phyloP scores from a whole-genome alignment of 331 rosid species.

The Rhamnella rubrinervis region DNA sequence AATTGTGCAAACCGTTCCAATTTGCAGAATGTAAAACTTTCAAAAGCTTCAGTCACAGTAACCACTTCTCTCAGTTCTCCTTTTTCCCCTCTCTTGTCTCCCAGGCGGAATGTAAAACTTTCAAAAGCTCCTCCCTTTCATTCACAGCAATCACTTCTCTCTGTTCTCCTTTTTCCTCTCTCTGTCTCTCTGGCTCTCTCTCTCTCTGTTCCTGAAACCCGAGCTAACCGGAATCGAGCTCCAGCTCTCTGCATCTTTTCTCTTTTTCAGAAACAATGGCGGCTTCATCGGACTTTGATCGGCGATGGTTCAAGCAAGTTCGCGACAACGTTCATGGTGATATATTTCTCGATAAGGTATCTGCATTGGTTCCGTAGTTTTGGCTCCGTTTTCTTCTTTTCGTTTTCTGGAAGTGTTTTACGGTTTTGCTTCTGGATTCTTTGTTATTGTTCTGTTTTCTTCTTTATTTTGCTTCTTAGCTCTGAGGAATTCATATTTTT shows the following conservation, averaged over 20 bases:
- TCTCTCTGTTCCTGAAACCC: no score
- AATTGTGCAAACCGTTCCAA: slow-evolving; percentile 1
- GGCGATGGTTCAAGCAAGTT: slow-evolving; percentile 50
- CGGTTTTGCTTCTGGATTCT: slow-evolving; percentile 14
- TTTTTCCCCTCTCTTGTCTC: slow-evolving; percentile 7
- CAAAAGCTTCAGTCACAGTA: neutral
- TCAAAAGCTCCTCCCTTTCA: neutral
- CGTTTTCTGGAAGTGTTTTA: neutral
- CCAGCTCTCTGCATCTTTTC: neutral
- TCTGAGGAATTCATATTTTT: neutral
- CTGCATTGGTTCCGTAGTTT: neutral
- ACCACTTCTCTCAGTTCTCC: slow-evolving; percentile 3
- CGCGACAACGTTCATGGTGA: slow-evolving; percentile 71
- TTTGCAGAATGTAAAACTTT: neutral
- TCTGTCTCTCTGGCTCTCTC: neutral
- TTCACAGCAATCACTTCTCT: neutral
- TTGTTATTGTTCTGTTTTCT: slow-evolving; percentile 1
- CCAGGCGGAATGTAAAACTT: slow-evolving; percentile 4
- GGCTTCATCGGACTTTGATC: slow-evolving; percentile 25
- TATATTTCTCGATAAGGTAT: slow-evolving; percentile 62
- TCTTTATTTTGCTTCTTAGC: neutral
- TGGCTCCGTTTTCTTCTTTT: slow-evolving; percentile 5
- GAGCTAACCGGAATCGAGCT: no score
- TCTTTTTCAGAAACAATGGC: slow-evolving; percentile 34
- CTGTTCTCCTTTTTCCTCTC: slow-evolving; percentile 10